A percentile compares a stretch with the other conserved stretches of the same genome.
Conservation (phyloP, 306 rosid genomes). For the Acmispon strigosus region DNA sequence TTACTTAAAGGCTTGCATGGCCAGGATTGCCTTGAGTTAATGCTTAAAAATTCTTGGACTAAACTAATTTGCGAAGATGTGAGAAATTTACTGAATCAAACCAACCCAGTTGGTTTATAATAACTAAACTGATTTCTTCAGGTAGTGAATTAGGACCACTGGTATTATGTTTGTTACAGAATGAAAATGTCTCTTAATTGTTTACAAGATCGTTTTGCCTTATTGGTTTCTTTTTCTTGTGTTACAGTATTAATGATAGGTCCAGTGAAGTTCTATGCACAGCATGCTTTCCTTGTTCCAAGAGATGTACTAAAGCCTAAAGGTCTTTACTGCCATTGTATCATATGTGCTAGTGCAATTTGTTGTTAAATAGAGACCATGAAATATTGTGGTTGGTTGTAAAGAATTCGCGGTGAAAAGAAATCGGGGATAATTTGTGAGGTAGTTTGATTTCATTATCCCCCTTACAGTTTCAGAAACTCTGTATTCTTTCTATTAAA, state of each 20-base stretch:
- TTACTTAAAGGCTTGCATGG: background rate
- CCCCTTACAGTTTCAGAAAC: background rate
- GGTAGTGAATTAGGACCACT: background rate
- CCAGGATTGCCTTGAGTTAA: background rate
- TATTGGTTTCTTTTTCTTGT: background rate
- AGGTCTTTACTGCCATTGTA: conserved; percentile 5
- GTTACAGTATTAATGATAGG: conserved; percentile 32
- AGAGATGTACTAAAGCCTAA: conserved; percentile 17
- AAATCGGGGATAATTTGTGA: conserved; percentile 8
- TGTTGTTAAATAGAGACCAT: conserved; percentile 13
- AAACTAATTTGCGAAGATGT: background rate
- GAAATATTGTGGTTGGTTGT: conserved; percentile 12
- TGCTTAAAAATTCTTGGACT: background rate
- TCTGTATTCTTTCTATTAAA: background rate
- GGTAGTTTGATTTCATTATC: background rate
- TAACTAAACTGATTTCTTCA: background rate
- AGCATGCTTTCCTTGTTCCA: conserved; percentile 15
- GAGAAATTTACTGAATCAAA: background rate
- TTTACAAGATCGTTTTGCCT: conserved; percentile 9
- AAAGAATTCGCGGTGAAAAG: conserved; percentile 21
- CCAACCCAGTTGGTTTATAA: conserved; percentile 4
- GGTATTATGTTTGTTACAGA: background rate
- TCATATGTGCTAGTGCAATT: background rate
- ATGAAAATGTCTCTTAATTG: background rate
- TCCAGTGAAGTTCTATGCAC: conserved; percentile 10